Conservation (phyloP, 139 green algal species). For the Nannochloris sp. region DNA sequence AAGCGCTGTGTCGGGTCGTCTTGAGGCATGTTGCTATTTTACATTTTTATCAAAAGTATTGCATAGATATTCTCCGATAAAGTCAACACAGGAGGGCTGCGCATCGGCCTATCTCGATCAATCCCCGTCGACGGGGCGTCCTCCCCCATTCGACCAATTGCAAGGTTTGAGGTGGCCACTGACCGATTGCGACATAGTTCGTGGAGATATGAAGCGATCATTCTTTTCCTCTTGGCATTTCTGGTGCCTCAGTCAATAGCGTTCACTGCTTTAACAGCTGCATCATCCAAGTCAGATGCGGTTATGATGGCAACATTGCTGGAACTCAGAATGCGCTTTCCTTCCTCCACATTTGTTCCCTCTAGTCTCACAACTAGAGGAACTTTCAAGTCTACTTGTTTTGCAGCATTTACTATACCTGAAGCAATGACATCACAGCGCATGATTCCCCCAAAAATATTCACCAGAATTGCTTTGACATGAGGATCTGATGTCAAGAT, state of each 20-base stretch:
- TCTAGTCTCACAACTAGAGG: constrained; percentile 94
- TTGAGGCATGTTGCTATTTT: no score
- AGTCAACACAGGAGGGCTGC: no score
- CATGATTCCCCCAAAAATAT: constrained; percentile 99
- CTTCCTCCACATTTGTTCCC: constrained; percentile 92
- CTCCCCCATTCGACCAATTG: no score
- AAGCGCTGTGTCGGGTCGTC: no score
- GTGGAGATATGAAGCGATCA: not conserved
- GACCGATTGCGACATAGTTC: no score
- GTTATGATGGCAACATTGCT: constrained; percentile 76
- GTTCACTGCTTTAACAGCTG: constrained; percentile 83
- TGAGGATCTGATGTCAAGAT: constrained; percentile 83
- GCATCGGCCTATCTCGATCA: no score
- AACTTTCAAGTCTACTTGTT: constrained; percentile 76
- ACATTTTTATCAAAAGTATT: no score
- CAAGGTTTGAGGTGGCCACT: no score
- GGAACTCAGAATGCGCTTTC: constrained; percentile 79
- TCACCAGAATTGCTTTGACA: constrained; percentile 97
- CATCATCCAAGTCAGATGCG: constrained; percentile 92
- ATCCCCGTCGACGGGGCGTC: no score
- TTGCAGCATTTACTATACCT: constrained; percentile 92
- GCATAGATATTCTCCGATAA: no score
- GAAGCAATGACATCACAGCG: constrained; percentile 97
- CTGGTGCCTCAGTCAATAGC: constrained; percentile 13
- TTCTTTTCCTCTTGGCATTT: not conserved